A percentile compares a stretch with the other conserved stretches of the same genome.
These are phyloP conservation scores for Silene uniflora DNA, from an alignment of 148 eudicot genomes.

Conservation along the genomic window DNA sequence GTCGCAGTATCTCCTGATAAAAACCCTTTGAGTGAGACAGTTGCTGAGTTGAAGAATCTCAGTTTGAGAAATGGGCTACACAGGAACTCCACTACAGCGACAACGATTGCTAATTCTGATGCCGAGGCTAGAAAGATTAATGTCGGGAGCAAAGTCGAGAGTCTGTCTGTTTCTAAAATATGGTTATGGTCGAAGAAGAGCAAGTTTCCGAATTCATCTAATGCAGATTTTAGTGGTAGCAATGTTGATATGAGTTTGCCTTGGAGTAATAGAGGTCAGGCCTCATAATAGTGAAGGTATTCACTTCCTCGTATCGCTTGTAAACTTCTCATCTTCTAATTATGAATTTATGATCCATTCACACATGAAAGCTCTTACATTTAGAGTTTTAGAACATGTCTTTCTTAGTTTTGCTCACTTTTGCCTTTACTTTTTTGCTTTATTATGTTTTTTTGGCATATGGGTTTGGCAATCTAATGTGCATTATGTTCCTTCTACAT, in stretches of 20 bases:
- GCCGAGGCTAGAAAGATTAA: constrained; percentile 59
- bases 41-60: neutral
- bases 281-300: constrained; percentile 27
- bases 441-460: constrained; percentile 5
- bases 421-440: neutral
- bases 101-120: constrained; percentile 21
- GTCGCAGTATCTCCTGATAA: constrained; percentile 48
- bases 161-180: constrained; percentile 91
- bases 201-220: constrained; percentile 45
- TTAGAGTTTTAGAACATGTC: constrained; percentile 8
- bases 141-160: constrained; percentile 63
- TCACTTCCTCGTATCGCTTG: neutral
- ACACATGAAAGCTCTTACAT: constrained; percentile 18
- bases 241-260: constrained; percentile 53
- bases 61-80: constrained; percentile 27
- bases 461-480: constrained; percentile 23
- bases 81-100: constrained; percentile 27
- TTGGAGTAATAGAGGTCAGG: constrained; percentile 39
- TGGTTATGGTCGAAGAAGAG: constrained; percentile 93
- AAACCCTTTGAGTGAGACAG: constrained; percentile 18
- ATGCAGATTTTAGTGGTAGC: constrained; percentile 22
- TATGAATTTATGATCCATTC: constrained; percentile 16
- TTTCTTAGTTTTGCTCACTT: neutral
- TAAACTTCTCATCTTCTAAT: constrained; percentile 7
- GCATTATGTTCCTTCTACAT: constrained; percentile 31